Evolutionary conservation across 225 moss, liverwort and hornwort genomes (phyloP), one percentile per base, ranked within the genome.

Genomic region (Straminergon stramineum): DNA sequence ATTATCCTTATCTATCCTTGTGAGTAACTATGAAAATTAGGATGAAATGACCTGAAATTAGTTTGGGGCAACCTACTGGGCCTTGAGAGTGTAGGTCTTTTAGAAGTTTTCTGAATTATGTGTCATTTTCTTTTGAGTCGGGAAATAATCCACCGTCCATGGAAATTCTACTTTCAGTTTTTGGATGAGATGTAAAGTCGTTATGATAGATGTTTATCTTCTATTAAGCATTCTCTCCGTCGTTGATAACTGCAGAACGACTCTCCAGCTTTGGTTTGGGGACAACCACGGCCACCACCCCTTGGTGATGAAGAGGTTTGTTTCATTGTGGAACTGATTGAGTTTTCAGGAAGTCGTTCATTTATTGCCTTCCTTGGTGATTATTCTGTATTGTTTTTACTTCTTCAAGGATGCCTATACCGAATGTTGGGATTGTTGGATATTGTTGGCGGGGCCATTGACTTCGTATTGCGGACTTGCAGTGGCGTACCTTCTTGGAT

Each of bases 241-340:
- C 37, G 82, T 85, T 81, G 52, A 80, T 55, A 78, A 81, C 57
- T 81, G 82, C 95, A 99, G 99, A 95, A 91, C 90, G 94, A 96
- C 71, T 93, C 95, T 76, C 97, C 99, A 75, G 93, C 99, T 82
- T 91, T 99, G 88, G 99, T 99, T 52, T 96, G 96, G 99, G 97
- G 97, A 90, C 94, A 94, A 91, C 93, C 97, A 86, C 96, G 99
- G 83, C 97, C 99, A 87, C 97, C 99, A 56, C 99, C 99, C 48
- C 92, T 99, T 84, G 97, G 95, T 77, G 86, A 88, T 84, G 99
- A 99, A 88, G 99, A 99, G 99, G 99, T 99, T 82, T 79, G 85
- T 90, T 75, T 87, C 45, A 89, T 89, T 89, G 77, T 66, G 75
- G 48, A 88, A 45, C 48, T 86, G 60, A 57, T 77, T 73, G 85